Base-by-base conservation (phyloP, 805 yeast genomes). In the Kluyveromyces dobzhanskii region DNA sequence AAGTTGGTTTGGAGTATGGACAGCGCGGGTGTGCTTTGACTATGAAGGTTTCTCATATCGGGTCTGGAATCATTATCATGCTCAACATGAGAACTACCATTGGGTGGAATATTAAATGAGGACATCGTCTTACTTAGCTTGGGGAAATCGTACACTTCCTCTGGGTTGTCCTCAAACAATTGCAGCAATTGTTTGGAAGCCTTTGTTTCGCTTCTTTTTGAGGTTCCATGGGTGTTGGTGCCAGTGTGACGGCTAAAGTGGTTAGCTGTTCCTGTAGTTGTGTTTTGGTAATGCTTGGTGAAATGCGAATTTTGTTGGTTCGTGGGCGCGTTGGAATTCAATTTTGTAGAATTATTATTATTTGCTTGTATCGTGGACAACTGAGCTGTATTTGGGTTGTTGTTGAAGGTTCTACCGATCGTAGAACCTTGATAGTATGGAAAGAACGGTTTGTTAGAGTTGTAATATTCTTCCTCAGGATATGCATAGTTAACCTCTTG, bases 121-220 rank as follows among this genome's bases (percentile, higher is more conserved):
- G 24, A 27, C 6, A 41, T 23, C 16, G 44, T 46, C 21, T 42
- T 49, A 4, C 31, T 40, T 3, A 48, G 42, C 27, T 44, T 44
- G 13, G 56, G 44, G 12, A 51, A 40, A 17, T 59, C 67, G 21
- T 24, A 34, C 17, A 24, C 29, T 13, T 34, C 37, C 24, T 34
- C 37, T 3, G 27, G 18, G 9, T 54, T 62, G 19, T 75, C 78
- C 47, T 80, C 86, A 54, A 85, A 85, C 19, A 86, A 59, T 54
- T 78, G 77, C 42, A 80, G 61, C 24, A 86, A 62, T 2, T 92
- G 80, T 54, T 75, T 78, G 1, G 95, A 95, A 0, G 85, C 80
- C 36, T 54, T 49, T 3, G 56, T 30, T n/a, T 52, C 57, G 1
- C 48, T 39, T 17, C 43, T 46, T 32, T 49, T 48, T 17, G 38